Base-by-base conservation (phyloP, 2,329 filamentous ascomycete species). In the Fusarium sp. region DNA sequence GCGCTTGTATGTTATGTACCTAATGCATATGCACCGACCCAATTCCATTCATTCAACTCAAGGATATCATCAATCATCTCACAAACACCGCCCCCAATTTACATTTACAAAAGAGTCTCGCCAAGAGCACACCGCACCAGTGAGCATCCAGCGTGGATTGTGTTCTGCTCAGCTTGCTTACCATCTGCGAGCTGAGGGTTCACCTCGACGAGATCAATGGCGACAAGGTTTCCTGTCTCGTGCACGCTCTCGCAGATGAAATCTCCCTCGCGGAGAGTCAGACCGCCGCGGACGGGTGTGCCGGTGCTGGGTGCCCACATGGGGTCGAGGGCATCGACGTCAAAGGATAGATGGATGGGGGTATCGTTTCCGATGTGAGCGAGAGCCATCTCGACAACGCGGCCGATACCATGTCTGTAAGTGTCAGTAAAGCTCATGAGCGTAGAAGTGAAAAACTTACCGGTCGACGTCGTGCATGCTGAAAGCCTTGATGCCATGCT, bases 381-480 rank as follows among this genome's bases (percentile, higher is more conserved):
- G 60, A 99, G 88, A n/a, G 96, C 96, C 96, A 98, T 97, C 80
- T 98, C 96, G 85, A 99, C 95, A 74, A 99, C 94, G 75, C 92
- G 93, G 63, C 96, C 96, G 79, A 99, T 99, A 52, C 96, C 96
- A 81, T 98, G 89, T 61, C 94, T 95, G 18, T 3, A 33, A 17
- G 63, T 2, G 58, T 77, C 41, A 75, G 75, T 51, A 18, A 45
- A 28, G 24, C 12, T 18, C 24, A 35, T 48, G 3, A 10, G 2
- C 13, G 26, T 8, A 41, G 13, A n/a, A 24, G 44, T 7, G 2
- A 22, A 2, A 17, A 31, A 56, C 88, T 78, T 86, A 94, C 93
- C 90, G 89, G 84, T 99, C 96, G 82, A 99, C 93, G 81, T 99
- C 96, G 81, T 98, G 96, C 96, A 99, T 99, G 85, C 93, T 96